Percentiles rank a stretch among this genome's conserved stretches.
These are phyloP conservation scores for Suhomyces faveliae DNA, from an alignment of 805 yeast genomes.

Conservation along the genomic window DNA sequence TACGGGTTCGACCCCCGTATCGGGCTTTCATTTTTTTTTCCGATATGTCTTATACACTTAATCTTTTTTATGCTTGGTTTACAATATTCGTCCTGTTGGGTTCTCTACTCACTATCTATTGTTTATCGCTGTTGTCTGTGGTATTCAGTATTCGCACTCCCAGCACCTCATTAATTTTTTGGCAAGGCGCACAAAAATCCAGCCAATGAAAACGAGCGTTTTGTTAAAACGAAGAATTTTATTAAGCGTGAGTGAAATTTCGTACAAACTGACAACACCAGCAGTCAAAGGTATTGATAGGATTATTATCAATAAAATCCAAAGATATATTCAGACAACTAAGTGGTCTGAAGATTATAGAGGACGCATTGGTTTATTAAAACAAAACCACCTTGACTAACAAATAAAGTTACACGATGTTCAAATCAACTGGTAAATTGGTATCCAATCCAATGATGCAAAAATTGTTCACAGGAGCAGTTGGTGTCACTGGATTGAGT, in stretches of 20 bases:
- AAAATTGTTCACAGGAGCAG: conserved; percentile 59
- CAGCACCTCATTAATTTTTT: neutral
- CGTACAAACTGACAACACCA: conserved; percentile 3
- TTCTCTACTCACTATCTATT: too few species aligned
- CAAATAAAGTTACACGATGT: conserved; percentile 6
- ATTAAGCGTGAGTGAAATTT: conserved; percentile 2
- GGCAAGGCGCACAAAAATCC: conserved; percentile 3
- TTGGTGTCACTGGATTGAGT: conserved; percentile 72
- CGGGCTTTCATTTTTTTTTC: neutral
- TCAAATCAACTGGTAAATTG: conserved; percentile 10
- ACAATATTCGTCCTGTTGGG: neutral
- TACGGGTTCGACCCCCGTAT: conserved; percentile 3
- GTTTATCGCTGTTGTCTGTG: neutral
- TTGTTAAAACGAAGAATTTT: conserved; percentile 6
- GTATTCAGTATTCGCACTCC: neutral
- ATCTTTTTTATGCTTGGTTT: too few species aligned
- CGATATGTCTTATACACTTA: too few species aligned
- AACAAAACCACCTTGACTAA: neutral
- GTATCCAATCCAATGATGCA: conserved; percentile 28
- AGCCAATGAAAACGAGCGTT: conserved; percentile 6
- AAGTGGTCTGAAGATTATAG: neutral
- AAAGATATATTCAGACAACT: conserved; percentile 1
- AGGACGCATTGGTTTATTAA: neutral
- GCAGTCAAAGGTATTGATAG: conserved; percentile 1
- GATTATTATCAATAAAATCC: conserved; percentile 1